phyloP scores from a whole-genome alignment of 805 yeast species.

The Candida lessepsii region DNA sequence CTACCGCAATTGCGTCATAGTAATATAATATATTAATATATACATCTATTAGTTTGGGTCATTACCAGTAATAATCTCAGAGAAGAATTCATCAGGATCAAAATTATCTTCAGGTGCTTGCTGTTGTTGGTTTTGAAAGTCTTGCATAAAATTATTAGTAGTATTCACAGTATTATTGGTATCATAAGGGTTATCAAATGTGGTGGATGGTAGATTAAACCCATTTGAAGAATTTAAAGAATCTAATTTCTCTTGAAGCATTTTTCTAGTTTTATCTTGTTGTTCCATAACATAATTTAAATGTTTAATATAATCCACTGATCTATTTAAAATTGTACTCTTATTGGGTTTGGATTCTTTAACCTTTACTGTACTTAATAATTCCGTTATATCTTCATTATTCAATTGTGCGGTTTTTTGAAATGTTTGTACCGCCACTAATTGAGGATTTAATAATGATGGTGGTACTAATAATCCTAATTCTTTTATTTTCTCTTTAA shows the following conservation, averaged over 20 bases:
- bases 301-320: slow-evolving; percentile 77
- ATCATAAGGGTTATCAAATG: neutral
- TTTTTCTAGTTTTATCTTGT: slow-evolving; percentile 50
- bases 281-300: slow-evolving; percentile 57
- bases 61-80: slow-evolving; percentile 21
- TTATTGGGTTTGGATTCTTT: slow-evolving; percentile 81
- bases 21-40: too few relatives aligned
- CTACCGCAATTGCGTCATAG: too few relatives aligned
- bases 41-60: slow-evolving; percentile 4
- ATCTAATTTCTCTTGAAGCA: slow-evolving; percentile 30
- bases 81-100: slow-evolving; percentile 28
- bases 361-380: slow-evolving; percentile 39
- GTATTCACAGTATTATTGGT: slow-evolving; percentile 1
- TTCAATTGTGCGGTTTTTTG: slow-evolving; percentile 30
- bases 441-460: slow-evolving; percentile 51
- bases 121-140: slow-evolving; percentile 14
- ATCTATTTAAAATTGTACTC: slow-evolving; percentile 68
- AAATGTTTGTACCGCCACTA: slow-evolving; percentile 43
- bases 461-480: slow-evolving; percentile 82
- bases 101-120: slow-evolving; percentile 17
- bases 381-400: slow-evolving; percentile 33
- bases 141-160: slow-evolving; percentile 14
- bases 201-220: neutral
- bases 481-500: slow-evolving; percentile 84
- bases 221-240: neutral